phyloP scores from a whole-genome alignment of 805 yeast genomes.

The Candida wancherniae region DNA sequence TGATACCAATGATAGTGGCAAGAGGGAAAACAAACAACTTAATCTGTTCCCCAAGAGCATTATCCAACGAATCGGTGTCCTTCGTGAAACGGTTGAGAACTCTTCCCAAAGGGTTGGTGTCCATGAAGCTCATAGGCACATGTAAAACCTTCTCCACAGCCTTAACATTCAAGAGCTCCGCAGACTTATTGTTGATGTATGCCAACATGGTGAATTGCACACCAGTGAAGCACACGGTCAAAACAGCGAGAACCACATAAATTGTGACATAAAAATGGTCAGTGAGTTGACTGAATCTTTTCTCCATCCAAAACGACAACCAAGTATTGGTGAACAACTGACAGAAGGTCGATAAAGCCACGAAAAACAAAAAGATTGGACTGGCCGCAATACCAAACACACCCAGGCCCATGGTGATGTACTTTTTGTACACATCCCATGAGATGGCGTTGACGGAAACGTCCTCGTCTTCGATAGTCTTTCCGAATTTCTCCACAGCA shows the following conservation, averaged over 20 bases:
- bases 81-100: conserved; percentile 41
- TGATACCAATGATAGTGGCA: conserved; percentile 29
- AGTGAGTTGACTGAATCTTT: conserved; percentile 22
- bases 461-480: conserved; percentile 34
- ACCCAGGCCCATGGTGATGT: conserved; percentile 36
- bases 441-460: conserved; percentile 35
- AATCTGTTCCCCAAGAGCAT: conserved; percentile 41
- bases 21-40: conserved; percentile 38
- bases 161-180: conserved; percentile 31
- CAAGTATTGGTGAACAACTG: conserved; percentile 42
- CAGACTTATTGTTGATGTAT: conserved; percentile 37
- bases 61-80: conserved; percentile 44
- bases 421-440: conserved; percentile 36
- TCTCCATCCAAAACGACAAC: conserved; percentile 41
- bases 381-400: conserved; percentile 29
- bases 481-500: conserved; percentile 18
- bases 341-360: conserved; percentile 34
- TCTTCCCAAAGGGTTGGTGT: conserved; percentile 41
- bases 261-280: conserved; percentile 32
- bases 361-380: conserved; percentile 30
- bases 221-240: conserved; percentile 37
- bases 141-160: conserved; percentile 37
- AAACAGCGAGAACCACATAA: conserved; percentile 32
- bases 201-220: conserved; percentile 39
- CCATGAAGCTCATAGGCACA: conserved; percentile 41